Evolutionary conservation across 768 basidiomycete genomes (phyloP), one percentile per base, ranked within the genome.

Genomic region (Omphalotus guepiniiformis): DNA sequence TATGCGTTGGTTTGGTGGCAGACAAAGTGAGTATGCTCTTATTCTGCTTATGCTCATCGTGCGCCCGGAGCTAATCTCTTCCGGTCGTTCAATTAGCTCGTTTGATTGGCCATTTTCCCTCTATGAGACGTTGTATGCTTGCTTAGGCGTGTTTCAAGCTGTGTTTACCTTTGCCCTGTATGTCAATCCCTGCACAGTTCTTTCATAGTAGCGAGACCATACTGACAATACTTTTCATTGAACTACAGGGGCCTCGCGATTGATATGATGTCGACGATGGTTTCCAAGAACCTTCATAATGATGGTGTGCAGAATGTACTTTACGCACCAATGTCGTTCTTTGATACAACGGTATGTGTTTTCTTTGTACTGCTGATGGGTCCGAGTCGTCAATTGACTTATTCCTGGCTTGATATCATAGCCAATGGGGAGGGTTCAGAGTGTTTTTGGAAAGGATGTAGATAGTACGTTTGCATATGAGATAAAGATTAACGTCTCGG

Each of bases 1-100:
- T 85, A 86, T 51, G 82, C 80, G 39, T 66, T 88, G 13, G 79
- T 85, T 15, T 87, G 80, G 78, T 85, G 85, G 85, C 76, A 86
- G 58, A 70, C 66, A 35, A 73, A 83, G 79, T 80, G 38, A 44
- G 74, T 65, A 1, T 16, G 22, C 44, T 27, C 23, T 22, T 23
- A 23, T 40, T 39, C n/a, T 35, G 6, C 16, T 25, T n/a, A 26
- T 39, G 22, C 23, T 27, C 19, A 42, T 41, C 13, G 13, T 15
- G 28, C 39, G 25, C 5, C 4, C 21, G 26, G n/a, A 25, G 38
- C 28, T 37, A 42, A 26, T 42, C 22, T 30, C 22, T n/a, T 26
- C 32, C n/a, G n/a, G n/a, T n/a, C n/a, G n/a, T n/a, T n/a, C n/a
- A n/a, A 16, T 30, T 15, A 81, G 74, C 56, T 66, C 65, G 28